A percentile compares a stretch with the other conserved stretches of the same genome.
phyloP scores from a whole-genome alignment of 192 early-diverging fungal species.

The Coemansia javaensis region DNA sequence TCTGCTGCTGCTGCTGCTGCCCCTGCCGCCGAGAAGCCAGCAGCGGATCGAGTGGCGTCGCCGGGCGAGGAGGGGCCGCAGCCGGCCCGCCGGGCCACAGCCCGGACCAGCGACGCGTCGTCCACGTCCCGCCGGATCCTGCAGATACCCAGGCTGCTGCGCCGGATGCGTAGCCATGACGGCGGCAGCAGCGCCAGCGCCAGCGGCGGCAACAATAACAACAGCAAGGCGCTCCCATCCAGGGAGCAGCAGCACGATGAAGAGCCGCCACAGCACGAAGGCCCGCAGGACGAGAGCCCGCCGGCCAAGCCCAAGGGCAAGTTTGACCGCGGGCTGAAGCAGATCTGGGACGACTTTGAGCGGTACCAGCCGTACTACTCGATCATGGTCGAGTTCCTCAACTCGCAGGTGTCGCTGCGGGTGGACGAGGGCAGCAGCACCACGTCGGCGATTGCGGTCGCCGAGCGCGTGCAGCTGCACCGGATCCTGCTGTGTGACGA shows the following conservation, averaged over 20 bases:
- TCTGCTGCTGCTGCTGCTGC: too few relatives aligned
- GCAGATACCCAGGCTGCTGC: constrained; percentile 29
- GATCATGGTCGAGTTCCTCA: constrained; percentile 50
- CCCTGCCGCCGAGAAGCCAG: too few relatives aligned
- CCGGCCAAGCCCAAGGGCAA: too few relatives aligned
- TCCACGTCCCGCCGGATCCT: constrained; percentile 21
- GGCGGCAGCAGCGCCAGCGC: not conserved
- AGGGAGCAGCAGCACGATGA: too few relatives aligned
- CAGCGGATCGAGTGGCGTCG: too few relatives aligned
- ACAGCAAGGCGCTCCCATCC: not conserved
- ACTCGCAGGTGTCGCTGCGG: constrained; percentile 50
- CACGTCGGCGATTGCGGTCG: constrained; percentile 37
- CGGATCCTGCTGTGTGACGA: constrained; percentile 42
- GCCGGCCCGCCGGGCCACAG: not conserved
- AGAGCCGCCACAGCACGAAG: not conserved
- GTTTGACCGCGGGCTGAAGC: constrained; percentile 37
- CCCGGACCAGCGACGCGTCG: constrained; percentile 19
- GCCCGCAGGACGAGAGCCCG: too few relatives aligned
- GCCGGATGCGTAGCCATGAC: constrained; percentile 32
- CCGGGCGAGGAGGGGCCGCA: too few relatives aligned
- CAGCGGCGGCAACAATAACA: constrained; percentile 4
- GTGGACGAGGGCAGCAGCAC: constrained; percentile 43
- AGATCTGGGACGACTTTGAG: constrained; percentile 49
- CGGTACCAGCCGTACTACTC: constrained; percentile 44
- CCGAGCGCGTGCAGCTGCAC: constrained; percentile 44